Evolutionary conservation across 2,329 filamentous ascomycete species (phyloP).

Genomic region (Xylaria sp.): DNA sequence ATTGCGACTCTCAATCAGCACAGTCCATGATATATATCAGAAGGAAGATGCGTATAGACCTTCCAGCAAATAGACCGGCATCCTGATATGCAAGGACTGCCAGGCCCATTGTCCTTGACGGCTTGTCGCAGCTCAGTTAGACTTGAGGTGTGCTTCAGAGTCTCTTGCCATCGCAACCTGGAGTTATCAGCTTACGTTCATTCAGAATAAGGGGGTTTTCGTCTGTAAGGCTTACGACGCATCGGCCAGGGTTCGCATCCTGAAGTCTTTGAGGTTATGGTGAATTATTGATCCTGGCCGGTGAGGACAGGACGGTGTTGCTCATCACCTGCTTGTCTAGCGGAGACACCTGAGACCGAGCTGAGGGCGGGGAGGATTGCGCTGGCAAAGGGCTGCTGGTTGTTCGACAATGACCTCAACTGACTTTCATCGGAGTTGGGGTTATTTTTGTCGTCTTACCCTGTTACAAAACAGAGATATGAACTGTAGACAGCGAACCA

Average conservation of each 20-base stretch:
- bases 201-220: not conserved
- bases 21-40: not conserved
- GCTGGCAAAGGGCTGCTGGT: too few species aligned
- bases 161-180: slow-evolving; percentile 64
- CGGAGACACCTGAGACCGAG: not conserved
- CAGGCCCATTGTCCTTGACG: slow-evolving; percentile 54
- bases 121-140: slow-evolving; percentile 58
- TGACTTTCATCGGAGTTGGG: too few species aligned
- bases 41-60: slow-evolving; percentile 38
- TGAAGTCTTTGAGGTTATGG: slow-evolving; percentile 12
- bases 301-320: not conserved
- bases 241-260: slow-evolving; percentile 31
- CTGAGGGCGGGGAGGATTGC: not conserved
- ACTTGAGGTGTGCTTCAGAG: slow-evolving; percentile 52
- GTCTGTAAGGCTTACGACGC: slow-evolving; percentile 27
- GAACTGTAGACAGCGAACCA: too few species aligned
- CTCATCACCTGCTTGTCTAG: slow-evolving; percentile 5
- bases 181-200: slow-evolving; percentile 4
- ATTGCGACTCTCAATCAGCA: slow-evolving; percentile 11
- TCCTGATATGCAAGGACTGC: slow-evolving; percentile 63
- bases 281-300: not conserved
- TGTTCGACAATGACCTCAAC: too few species aligned
- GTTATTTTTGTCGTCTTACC: too few species aligned
- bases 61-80: slow-evolving; percentile 92
- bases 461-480: too few species aligned